phyloP scores from a whole-genome alignment of 2,329 filamentous ascomycete species.

The Scolecobasidium constrictum region DNA sequence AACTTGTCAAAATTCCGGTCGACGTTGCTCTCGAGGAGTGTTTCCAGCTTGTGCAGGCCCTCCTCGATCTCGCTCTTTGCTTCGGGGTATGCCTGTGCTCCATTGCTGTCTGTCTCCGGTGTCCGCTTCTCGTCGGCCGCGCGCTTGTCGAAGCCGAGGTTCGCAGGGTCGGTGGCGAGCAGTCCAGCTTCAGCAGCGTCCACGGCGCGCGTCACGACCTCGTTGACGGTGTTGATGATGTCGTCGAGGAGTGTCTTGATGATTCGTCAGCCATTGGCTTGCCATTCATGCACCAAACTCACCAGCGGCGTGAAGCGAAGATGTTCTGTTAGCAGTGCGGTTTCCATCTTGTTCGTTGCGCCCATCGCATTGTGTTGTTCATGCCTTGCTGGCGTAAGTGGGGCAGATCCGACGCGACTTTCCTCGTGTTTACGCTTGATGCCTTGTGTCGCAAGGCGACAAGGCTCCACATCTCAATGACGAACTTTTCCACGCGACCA shows the following conservation, averaged over 20 bases:
- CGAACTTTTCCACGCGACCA: too few relatives aligned
- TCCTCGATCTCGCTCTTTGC: conserved; percentile 68
- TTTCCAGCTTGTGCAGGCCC: conserved; percentile 46
- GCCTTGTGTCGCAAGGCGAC: not conserved
- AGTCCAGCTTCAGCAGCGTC: conserved; percentile 80
- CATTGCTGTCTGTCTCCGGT: conserved; percentile 28
- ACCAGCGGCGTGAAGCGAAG: conserved; percentile 90
- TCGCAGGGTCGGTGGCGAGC: conserved; percentile 57
- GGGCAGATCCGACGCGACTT: not conserved
- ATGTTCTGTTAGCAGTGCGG: conserved; percentile 78
- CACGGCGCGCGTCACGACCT: conserved; percentile 80
- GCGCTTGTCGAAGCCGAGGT: conserved; percentile 63
- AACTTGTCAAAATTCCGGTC: conserved; percentile 41
- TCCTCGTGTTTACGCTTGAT: not conserved
- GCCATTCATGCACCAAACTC: conserved; percentile 23
- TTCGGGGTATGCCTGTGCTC: conserved; percentile 33
- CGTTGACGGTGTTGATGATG: conserved; percentile 94
- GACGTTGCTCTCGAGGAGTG: conserved; percentile 36
- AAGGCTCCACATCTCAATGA: not conserved
- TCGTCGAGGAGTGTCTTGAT: conserved; percentile 83
- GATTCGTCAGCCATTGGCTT: not conserved
- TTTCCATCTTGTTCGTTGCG: conserved; percentile 33
- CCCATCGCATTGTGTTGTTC: conserved; percentile 26
- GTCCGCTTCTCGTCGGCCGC: conserved; percentile 35
- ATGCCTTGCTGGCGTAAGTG: not conserved